A percentile compares a stretch with the other conserved stretches of the same genome.
Conservation (phyloP, 2,329 filamentous ascomycete genomes). For the Talaromyces atroroseus region DNA sequence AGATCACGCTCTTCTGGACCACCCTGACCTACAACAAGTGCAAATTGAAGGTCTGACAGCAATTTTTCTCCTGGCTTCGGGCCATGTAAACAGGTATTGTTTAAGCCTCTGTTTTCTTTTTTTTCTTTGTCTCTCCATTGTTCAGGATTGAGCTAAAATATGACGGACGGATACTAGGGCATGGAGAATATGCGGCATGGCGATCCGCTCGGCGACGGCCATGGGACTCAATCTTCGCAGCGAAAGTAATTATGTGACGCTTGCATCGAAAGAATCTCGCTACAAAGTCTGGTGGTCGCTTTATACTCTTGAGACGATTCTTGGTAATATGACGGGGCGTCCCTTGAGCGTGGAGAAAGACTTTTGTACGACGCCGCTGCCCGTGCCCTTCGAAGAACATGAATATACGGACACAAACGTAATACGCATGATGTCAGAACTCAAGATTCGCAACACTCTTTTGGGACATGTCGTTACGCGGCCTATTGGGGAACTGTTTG, state of each 20-base stretch:
- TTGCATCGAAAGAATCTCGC: conserved; percentile 36
- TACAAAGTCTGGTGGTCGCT: conserved; percentile 44
- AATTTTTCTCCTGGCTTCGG: conserved; percentile 36
- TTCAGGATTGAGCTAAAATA: neutral
- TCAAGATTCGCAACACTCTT: conserved; percentile 27
- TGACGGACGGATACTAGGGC: conserved; percentile 24
- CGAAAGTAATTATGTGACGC: conserved; percentile 30
- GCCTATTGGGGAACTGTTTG: conserved; percentile 13
- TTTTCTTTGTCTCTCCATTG: neutral
- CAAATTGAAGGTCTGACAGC: conserved; percentile 38
- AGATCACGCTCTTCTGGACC: conserved; percentile 30
- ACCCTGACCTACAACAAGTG: conserved; percentile 40
- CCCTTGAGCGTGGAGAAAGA: conserved; percentile 33
- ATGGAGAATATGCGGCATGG: conserved; percentile 38
- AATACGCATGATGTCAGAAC: conserved; percentile 28
- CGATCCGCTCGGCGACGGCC: conserved; percentile 36
- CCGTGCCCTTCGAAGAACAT: conserved; percentile 35
- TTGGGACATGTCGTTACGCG: conserved; percentile 20
- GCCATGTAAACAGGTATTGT: conserved; percentile 39
- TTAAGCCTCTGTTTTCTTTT: neutral
- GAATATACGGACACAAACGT: conserved; percentile 29
- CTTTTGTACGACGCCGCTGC: conserved; percentile 39
- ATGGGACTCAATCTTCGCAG: conserved; percentile 42
- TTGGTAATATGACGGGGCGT: conserved; percentile 40
- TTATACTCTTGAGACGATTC: conserved; percentile 35